Base-by-base conservation (phyloP, 148 eudicot species). In the Persicaria tinctoria region DNA sequence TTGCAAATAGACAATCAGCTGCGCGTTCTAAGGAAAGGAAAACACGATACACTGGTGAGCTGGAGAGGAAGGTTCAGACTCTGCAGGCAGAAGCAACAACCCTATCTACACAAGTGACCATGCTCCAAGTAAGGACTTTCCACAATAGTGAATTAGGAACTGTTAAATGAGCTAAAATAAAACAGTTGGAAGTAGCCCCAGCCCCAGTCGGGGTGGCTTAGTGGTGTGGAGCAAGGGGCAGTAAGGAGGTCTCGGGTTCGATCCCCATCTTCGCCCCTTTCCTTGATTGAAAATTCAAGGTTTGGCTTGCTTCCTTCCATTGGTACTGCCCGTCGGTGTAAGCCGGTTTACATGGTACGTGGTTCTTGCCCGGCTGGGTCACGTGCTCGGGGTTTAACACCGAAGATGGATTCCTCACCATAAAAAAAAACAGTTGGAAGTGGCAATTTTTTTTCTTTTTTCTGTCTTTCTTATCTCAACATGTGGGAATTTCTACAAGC, bases 11-110 rank as follows among this genome's bases (percentile, higher is more conserved):
- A 53, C 97, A 91, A 81, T 91, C 97, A 62, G 98, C 98, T 8
- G 98, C 98, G 3, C 91, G 98, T 38, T 94, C 98, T 51, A 94
- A 94, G 85, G 98, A 94, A 84, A 79, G 96, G 74, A 94, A 94
- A 79, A 79, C 83, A 63, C 84, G 87, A 45, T 94, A 94, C 83
- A 94, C 98, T 5, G 78, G 78, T 62, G 98, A 94, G 84, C 79
- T 94, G 81, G 98, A 94, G 93, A 91, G 86, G 90, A 94, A 90
- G 81, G 98, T 91, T 46, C 97, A 89, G 76, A 94, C 95, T 51
- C 85, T 91, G 75, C 97, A 90, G 86, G 84, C 93, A 0, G 98
- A 94, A 83, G 98, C 98, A 49, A 91, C 97, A 62, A 94, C 91
- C 20, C 86, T 94, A 41, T 91, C 98, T 73, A 93, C 95, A 48